phyloP scores from a whole-genome alignment of 2,329 filamentous ascomycete genomes.

The Coniochaeta sp. region DNA sequence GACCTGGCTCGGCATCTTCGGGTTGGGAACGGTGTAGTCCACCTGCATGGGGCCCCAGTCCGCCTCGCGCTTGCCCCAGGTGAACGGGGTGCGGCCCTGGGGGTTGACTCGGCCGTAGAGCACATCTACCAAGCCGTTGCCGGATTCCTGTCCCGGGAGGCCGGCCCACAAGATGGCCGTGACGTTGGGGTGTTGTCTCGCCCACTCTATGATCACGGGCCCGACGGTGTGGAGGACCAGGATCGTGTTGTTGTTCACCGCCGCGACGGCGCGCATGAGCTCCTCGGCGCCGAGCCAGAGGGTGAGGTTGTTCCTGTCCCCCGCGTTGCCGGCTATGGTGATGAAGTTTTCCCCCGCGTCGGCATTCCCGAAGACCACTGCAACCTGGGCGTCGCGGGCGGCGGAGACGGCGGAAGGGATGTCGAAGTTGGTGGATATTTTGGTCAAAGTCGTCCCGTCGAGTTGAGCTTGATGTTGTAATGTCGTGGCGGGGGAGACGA shows the following conservation, averaged over 20 bases:
- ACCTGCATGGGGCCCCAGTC: conserved; percentile 67
- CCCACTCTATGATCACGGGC: conserved; percentile 57
- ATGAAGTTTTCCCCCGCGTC: conserved; percentile 74
- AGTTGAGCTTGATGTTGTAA: conserved; percentile 49
- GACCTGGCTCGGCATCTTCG: conserved; percentile 54
- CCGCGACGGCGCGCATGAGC: conserved; percentile 64
- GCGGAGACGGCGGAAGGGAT: conserved; percentile 42
- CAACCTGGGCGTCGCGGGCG: conserved; percentile 59
- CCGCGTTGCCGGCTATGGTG: conserved; percentile 53
- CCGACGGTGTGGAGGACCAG: conserved; percentile 49
- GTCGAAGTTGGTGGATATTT: conserved; percentile 38
- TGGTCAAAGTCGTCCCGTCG: conserved; percentile 45
- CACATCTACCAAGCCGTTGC: conserved; percentile 36
- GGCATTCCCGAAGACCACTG: conserved; percentile 76
- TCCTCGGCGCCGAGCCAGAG: conserved; percentile 70
- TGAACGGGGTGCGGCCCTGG: conserved; percentile 75
- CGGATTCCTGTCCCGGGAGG: conserved; percentile 48
- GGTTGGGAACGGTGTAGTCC: conserved; percentile 37
- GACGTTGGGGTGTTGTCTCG: conserved; percentile 49
- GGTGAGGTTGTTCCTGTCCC: conserved; percentile 70
- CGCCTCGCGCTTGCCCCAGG: conserved; percentile 60
- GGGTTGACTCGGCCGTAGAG: conserved; percentile 41
- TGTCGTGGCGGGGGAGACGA: conserved; percentile 62
- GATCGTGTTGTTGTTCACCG: conserved; percentile 45
- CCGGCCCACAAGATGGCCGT: conserved; percentile 48